A percentile compares a stretch with the other conserved stretches of the same genome.
Evolutionary conservation across 176 grass and related monocot species (phyloP).

Genomic region (Paspalum notatum): DNA sequence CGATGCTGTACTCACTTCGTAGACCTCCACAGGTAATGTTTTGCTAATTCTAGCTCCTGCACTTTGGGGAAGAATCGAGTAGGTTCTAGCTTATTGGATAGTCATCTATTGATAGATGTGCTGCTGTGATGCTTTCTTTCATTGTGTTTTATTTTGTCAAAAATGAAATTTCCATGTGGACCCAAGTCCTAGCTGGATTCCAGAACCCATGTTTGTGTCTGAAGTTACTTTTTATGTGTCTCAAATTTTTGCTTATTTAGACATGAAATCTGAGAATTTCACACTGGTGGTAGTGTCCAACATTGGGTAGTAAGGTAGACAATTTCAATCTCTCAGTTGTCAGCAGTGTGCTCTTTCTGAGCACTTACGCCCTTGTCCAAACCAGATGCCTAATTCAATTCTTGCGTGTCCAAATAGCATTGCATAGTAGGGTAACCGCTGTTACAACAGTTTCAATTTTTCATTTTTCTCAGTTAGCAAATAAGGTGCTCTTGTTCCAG

Average conservation of each 20-base stretch:
- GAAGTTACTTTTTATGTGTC: not conserved
- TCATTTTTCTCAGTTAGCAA: not conserved
- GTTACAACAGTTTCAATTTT: not conserved
- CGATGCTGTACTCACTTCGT: conserved; percentile 83
- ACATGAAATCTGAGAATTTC: not conserved
- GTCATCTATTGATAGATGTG: not conserved
- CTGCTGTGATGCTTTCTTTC: not conserved
- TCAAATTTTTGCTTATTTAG: not conserved
- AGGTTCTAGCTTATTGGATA: not conserved
- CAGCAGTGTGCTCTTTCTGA: not conserved
- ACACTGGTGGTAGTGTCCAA: not conserved
- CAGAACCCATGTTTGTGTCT: not conserved
- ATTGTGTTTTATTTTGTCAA: not conserved
- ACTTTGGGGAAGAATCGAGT: not conserved
- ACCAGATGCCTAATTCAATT: not conserved
- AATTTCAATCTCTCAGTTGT: not conserved
- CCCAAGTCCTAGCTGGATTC: not conserved
- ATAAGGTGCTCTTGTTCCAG: not conserved
- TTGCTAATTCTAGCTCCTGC: conserved; percentile 25
- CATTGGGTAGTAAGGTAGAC: not conserved
- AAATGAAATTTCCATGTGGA: not conserved
- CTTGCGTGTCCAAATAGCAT: not conserved
- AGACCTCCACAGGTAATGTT: conserved; percentile 69
- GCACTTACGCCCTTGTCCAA: not conserved
- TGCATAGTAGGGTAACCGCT: conserved; percentile 7